Conservation (phyloP, 2,329 filamentous ascomycete genomes). For the Mycosphaerella sp. region DNA sequence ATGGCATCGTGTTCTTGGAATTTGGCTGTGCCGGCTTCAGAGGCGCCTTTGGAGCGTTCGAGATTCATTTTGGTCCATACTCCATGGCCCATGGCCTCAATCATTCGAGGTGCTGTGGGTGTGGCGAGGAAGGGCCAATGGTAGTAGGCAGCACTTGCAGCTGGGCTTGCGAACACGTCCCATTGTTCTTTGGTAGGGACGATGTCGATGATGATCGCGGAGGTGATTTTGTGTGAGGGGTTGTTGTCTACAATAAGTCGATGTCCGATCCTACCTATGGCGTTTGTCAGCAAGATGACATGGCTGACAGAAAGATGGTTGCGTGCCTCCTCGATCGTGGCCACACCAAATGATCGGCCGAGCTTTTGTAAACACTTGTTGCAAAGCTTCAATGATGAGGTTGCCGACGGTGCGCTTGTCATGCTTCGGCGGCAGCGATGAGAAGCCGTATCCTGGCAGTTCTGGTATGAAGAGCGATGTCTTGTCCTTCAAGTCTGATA, state of each 20-base stretch:
- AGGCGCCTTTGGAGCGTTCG: constrained; percentile 25
- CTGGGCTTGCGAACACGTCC: constrained; percentile 36
- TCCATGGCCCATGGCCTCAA: constrained; percentile 39
- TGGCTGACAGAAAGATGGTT: too few relatives aligned
- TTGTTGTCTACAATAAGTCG: constrained; percentile 42
- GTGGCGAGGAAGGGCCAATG: constrained; percentile 50
- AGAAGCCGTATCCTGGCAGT: constrained; percentile 45
- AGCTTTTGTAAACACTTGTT: constrained; percentile 29
- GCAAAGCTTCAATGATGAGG: constrained; percentile 39
- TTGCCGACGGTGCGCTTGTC: constrained; percentile 40
- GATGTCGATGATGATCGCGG: constrained; percentile 44
- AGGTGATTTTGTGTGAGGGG: constrained; percentile 34
- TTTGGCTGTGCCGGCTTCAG: constrained; percentile 29
- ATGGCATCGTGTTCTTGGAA: constrained; percentile 36
- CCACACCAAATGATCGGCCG: constrained; percentile 42
- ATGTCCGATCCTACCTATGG: constrained; percentile 39
- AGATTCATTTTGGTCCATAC: constrained; percentile 36
- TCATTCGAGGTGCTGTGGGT: constrained; percentile 40
- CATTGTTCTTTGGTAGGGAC: constrained; percentile 46
- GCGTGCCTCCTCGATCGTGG: constrained; percentile 43
- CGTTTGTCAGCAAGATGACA: too few relatives aligned
- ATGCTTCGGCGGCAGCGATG: constrained; percentile 31
- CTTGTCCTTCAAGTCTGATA: constrained; percentile 35
- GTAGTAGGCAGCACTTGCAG: constrained; percentile 37
- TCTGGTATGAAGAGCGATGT: constrained; percentile 44